Base-by-base conservation (phyloP, 2,329 filamentous ascomycete species). In the Aureobasidium sp. region DNA sequence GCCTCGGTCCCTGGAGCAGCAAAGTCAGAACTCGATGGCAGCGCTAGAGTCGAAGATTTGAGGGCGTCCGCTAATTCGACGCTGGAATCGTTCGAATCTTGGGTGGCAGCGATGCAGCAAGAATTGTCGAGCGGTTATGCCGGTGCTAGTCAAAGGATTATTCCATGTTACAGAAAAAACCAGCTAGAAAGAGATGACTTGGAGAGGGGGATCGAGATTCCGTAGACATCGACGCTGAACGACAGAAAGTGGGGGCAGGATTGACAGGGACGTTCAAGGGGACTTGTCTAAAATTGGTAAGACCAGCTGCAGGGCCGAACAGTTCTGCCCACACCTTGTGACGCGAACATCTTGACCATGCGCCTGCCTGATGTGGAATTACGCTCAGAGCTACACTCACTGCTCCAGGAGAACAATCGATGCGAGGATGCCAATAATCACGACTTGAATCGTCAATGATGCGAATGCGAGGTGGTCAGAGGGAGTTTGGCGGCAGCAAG, bases 151-250 rank as follows among this genome's bases (percentile, higher is more conserved):
- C 20, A 37, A 58, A 15, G 15, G 34, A 58, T 58, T 48, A 37
- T 58, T 58, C 42, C 39, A 22, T 48, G 55, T 48, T 47, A 44
- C 55, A 58, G 29, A 29, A 39, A 58, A 58, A 44, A 11, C 20
- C 55, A 22, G 57, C 57, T 60, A 51, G 37, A 31, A 59, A 51
- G 57, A 60, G 57, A 60, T 60, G 57, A 60, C 34, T n/a, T 60
- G 27, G 27, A 8, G 22, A 25, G 27, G 36, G 44, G 27, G 57
- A 60, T 60, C 57, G 57, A 60, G 25, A 49, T 42, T 51, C 31
- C 5, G 45, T 4, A 31, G 57, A 34, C 57, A 60, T 60, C 57
- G 57, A 41, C 57, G 57, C 36, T 42, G 44, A n/a, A 41, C 51
- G 57, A 49, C 45, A 60, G 57, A 47, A 51, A 22, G 39, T 34